Evolutionary conservation across 2,329 filamentous ascomycete genomes (phyloP).

Genomic region (Cadophora malorum): DNA sequence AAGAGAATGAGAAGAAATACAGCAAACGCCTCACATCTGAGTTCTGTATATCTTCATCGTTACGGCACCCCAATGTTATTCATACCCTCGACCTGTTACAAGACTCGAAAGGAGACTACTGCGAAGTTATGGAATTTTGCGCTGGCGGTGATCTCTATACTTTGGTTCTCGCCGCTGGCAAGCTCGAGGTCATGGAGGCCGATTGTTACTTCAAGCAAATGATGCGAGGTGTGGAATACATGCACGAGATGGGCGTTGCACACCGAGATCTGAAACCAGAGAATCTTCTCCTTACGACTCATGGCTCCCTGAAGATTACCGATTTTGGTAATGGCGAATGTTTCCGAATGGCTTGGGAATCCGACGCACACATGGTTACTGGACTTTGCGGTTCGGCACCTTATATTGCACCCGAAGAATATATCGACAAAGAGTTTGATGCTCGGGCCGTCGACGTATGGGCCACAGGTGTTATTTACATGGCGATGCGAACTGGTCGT

Average conservation of each 20-base stretch:
- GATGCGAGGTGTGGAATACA: constrained; percentile 98
- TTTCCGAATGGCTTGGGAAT: constrained; percentile 99
- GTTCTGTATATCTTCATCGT: constrained; percentile 96
- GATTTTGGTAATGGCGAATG: constrained; percentile 99
- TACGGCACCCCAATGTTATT: constrained; percentile 97
- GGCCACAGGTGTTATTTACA: constrained; percentile 99
- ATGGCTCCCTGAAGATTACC: constrained; percentile 94
- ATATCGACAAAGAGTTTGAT: constrained; percentile 93
- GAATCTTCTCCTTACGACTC: constrained; percentile 90
- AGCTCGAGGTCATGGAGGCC: constrained; percentile 89
- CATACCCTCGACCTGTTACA: constrained; percentile 95
- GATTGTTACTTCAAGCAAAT: constrained; percentile 99
- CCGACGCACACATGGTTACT: constrained; percentile 96
- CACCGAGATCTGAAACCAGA: constrained; percentile 97
- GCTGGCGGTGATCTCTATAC: constrained; percentile 96
- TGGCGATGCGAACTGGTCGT: constrained; percentile 97
- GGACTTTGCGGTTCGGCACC: constrained; percentile 95
- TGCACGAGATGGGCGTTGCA: constrained; percentile 99
- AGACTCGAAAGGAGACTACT: constrained; percentile 96
- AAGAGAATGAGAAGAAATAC: constrained; percentile 96
- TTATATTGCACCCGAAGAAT: constrained; percentile 97
- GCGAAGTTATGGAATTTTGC: constrained; percentile 99
- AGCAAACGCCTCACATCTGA: constrained; percentile 97
- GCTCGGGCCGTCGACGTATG: constrained; percentile 97
- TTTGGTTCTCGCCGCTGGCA: constrained; percentile 86